Evolutionary conservation across 495 filamentous ascomycete genomes (phyloP), one percentile per base, ranked within the genome.

Genomic region (Aspergillus nanangensis): DNA sequence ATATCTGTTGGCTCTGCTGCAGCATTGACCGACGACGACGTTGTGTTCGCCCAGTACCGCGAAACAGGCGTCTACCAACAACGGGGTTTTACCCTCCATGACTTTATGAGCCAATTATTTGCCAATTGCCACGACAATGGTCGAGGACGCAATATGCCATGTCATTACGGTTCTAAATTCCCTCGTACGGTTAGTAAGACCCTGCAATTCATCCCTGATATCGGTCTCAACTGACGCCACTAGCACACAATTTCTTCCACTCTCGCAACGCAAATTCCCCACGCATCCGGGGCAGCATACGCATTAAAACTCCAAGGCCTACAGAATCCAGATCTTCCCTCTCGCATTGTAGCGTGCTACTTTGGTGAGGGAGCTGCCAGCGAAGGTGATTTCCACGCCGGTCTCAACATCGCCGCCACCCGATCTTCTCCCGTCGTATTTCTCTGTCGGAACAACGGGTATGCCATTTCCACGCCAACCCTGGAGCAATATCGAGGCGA

Each of bases 301-400:
- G 93, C 91, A 2, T 71, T 96, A 20, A 97, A 97, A 67, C 72
- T 96, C 35, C 88, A 93, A 61, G 77, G 81, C 33, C 71, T 84
- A 29, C 82, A 85, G 52, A 80, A 92, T 54, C 87, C 87, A 1
- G 76, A 76, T 44, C 58, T 66, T 3, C 72, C 81, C 9, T 78
- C 80, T 5, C 74, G 88, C 8, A 78, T 97, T 3, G 88, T 86
- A 18, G 86, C 84, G 3, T 93, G 88, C 57, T 97, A 92, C 65
- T 97, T 99, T 54, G 93, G 93, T 41, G 93, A 99, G 75, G 93
- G 93, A n/a, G 94, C 94, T 10, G 94, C 93, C 11, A 89, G 83
- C 50, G 94, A 97, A 67, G 93, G 94, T 20, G 93, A 99, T 64
- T 99, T 99, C 71, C 93, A 99, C 57, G 93, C 90, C 0, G 94